Evolutionary conservation across 352 stramenopile genomes (phyloP).

Genomic region (Phytophthora ramorum): DNA sequence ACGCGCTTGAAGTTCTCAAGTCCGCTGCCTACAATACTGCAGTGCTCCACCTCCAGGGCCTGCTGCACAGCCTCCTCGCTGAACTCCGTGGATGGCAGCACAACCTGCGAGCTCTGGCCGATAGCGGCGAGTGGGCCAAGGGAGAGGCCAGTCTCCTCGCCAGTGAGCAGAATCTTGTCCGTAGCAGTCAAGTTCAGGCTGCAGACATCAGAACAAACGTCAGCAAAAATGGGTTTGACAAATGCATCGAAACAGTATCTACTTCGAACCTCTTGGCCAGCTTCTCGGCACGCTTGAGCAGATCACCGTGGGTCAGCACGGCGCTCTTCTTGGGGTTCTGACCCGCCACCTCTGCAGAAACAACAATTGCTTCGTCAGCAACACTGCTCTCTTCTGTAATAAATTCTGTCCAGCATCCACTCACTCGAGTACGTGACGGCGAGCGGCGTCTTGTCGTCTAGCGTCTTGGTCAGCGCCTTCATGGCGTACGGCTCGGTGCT

Average conservation of each 20-base stretch:
- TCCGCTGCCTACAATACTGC: conserved; percentile 79
- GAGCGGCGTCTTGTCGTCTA: conserved; percentile 78
- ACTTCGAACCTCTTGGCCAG: conserved; percentile 71
- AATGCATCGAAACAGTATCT: background rate
- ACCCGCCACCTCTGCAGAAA: conserved; percentile 66
- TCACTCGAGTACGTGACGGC: conserved; percentile 83
- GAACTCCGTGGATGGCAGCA: conserved; percentile 79
- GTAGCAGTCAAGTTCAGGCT: conserved; percentile 73
- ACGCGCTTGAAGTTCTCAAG: conserved; percentile 86
- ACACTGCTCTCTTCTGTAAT: background rate
- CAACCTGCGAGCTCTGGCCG: conserved; percentile 73
- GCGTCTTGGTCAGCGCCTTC: conserved; percentile 60
- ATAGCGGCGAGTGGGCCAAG: conserved; percentile 81
- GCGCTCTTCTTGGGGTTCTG: conserved; percentile 85
- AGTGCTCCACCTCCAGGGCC: conserved; percentile 79
- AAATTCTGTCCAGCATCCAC: background rate
- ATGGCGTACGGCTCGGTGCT: conserved; percentile 70
- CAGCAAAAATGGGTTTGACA: too few species aligned
- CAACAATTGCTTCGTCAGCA: conserved; percentile 2
- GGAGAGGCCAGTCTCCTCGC: conserved; percentile 68
- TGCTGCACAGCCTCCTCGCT: conserved; percentile 74
- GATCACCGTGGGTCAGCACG: conserved; percentile 80
- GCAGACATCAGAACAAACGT: conserved; percentile 14
- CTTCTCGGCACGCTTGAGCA: conserved; percentile 76
- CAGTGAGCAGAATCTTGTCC: conserved; percentile 87